These are phyloP conservation scores for Leishmania mexicana DNA, from an alignment of 208 protist species.

Conservation along the genomic window DNA sequence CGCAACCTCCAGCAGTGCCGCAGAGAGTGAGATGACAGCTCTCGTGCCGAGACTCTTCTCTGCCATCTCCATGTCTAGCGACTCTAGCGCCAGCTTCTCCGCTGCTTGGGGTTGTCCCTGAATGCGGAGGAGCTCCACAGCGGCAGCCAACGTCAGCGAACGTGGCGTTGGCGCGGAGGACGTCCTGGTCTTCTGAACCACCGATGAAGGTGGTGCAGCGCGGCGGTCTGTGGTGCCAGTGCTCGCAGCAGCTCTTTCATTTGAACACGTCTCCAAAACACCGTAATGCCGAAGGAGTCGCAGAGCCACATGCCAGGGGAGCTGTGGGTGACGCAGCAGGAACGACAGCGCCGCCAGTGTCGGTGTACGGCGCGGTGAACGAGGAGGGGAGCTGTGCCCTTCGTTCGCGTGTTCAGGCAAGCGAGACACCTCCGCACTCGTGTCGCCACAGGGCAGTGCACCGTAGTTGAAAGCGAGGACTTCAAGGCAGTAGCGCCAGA, in stretches of 20 bases:
- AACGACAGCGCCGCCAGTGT: slow-evolving; percentile 46
- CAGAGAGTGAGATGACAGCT: slow-evolving; percentile 14
- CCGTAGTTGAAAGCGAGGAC: slow-evolving; percentile 47
- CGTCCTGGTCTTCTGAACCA: neutral
- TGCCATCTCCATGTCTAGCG: slow-evolving; percentile 10
- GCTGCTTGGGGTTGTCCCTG: slow-evolving; percentile 14
- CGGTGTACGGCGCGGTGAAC: slow-evolving; percentile 20
- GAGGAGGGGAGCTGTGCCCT: neutral
- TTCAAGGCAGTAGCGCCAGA: slow-evolving; percentile 50
- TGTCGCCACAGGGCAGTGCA: neutral
- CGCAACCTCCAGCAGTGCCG: slow-evolving; percentile 14
- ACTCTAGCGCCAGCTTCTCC: slow-evolving; percentile 10
- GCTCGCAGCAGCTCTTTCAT: neutral
- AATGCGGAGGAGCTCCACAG: slow-evolving; percentile 11
- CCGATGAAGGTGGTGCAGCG: neutral
- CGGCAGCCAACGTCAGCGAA: slow-evolving; percentile 14
- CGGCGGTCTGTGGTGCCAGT: neutral
- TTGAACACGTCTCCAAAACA: neutral
- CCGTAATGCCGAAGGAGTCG: slow-evolving; percentile 23
- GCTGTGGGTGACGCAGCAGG: slow-evolving; percentile 36
- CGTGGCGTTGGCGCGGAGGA: slow-evolving; percentile 6
- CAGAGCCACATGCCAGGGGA: slow-evolving; percentile 49
- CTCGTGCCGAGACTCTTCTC: neutral
- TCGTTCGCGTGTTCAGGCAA: neutral
- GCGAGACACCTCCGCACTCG: neutral